phyloP scores from a whole-genome alignment of 2,329 filamentous ascomycete genomes.

The Ophiobolus disseminans region DNA sequence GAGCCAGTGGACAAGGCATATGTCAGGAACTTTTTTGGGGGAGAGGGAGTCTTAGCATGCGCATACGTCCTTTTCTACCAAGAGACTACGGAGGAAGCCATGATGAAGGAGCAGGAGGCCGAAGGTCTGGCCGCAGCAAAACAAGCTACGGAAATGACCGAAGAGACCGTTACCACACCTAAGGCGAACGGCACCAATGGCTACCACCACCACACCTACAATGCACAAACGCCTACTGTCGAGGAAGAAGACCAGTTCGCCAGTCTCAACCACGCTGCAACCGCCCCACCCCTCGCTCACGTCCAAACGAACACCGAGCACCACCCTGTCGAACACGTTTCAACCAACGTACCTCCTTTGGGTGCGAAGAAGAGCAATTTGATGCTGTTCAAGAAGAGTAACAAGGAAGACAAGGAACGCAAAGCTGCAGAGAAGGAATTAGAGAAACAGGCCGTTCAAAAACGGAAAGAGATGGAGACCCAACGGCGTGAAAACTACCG shows the following conservation, averaged over 20 bases:
- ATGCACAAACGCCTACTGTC: slow-evolving; percentile 49
- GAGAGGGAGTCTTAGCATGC: slow-evolving; percentile 82
- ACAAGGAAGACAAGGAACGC: slow-evolving; percentile 70
- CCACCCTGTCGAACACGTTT: slow-evolving; percentile 41
- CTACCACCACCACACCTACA: slow-evolving; percentile 41
- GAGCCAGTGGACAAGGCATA: slow-evolving; percentile 97
- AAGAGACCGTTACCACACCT: slow-evolving; percentile 64
- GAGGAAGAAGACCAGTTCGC: slow-evolving; percentile 60
- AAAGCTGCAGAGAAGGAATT: slow-evolving; percentile 66
- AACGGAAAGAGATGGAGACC: slow-evolving; percentile 58
- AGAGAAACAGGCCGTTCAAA: slow-evolving; percentile 53
- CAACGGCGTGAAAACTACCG: slow-evolving; percentile 63
- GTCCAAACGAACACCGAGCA: slow-evolving; percentile 40
- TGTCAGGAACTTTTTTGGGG: slow-evolving; percentile 96
- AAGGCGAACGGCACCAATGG: slow-evolving; percentile 56
- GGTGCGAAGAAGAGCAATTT: slow-evolving; percentile 41
- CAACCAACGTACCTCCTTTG: slow-evolving; percentile 46
- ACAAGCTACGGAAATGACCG: slow-evolving; percentile 52
- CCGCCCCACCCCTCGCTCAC: slow-evolving; percentile 60
- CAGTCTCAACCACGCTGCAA: slow-evolving; percentile 70
- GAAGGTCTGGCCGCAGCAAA: slow-evolving; percentile 65
- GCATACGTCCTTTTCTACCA: slow-evolving; percentile 98
- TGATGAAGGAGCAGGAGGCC: slow-evolving; percentile 80
- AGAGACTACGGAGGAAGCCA: slow-evolving; percentile 76
- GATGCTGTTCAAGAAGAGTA: slow-evolving; percentile 63